Evolutionary conservation across 225 moss, liverwort and hornwort genomes (phyloP), one percentile per base, ranked within the genome.

Genomic region (Pseudisothecium myosuroides): DNA sequence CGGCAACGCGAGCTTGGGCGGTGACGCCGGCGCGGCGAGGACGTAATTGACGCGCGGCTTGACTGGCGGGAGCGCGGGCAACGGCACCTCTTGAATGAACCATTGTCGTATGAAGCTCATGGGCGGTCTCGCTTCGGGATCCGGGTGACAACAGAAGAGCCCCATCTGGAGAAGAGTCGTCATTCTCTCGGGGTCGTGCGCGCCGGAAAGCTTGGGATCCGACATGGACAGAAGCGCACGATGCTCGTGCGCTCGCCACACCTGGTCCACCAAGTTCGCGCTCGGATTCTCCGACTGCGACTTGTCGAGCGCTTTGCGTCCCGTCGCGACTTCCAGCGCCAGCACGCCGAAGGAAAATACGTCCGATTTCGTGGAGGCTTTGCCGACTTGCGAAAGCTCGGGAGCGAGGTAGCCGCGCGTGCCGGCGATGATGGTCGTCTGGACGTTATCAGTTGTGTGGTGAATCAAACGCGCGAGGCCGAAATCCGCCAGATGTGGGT

Each of bases 331-430:
- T 59, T 98, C 98, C 37, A 98, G 83, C 37, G 96, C 88, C 28
- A 98, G 67, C 17, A 96, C 98, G 4, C 98, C 98, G 64, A 96
- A 98, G 65, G 96, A 96, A 78, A 92, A 98, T 68, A 96, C 96
- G 80, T 98, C 98, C 22, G 96, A 95, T 69, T 95, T 96, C 61
- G 96, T 96, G 8, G 96, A 95, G 2, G 96, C 96, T 61, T 95
- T 96, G 18, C 96, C 95, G 7, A 95, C 95, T 56, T 94, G 94
- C 7, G 90, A 88, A 9, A 96, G 92, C 91, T 98, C 98, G 14
- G 98, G 98, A 10, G 98, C 96, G 9, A 98, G 81, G 81, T 98
- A 98, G 12, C 98, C 98, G 27, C 94, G 86, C 18, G 98, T 98
- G 52, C 98, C 98, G 7, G 98, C 98, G 36, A 98, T 92, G 71